Conservation (phyloP, 257 asterid genomes). For the Solanum okadae region DNA sequence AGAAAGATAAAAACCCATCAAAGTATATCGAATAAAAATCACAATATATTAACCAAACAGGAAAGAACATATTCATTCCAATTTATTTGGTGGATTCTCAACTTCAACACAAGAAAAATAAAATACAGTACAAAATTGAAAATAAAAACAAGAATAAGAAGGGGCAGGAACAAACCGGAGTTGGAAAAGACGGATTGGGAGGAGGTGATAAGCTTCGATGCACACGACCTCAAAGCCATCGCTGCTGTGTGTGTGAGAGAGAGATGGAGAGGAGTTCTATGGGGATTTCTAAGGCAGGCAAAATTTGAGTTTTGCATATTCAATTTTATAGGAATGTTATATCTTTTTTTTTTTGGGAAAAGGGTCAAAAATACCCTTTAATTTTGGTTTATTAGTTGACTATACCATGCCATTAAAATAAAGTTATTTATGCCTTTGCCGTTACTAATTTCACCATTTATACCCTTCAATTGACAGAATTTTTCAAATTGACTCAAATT, state of each 20-base stretch:
- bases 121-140: not conserved
- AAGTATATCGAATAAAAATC: not conserved
- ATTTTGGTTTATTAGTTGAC: no score
- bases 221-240: conserved; percentile 57
- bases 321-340: not conserved
- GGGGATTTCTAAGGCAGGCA: not conserved
- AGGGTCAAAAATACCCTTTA: no score
- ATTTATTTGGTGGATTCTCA: not conserved
- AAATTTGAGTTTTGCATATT: not conserved
- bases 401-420: no score
- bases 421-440: no score
- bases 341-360: no score
- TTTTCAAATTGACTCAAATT: no score
- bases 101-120: not conserved
- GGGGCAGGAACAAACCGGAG: conserved; percentile 26
- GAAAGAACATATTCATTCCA: not conserved
- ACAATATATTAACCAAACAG: not conserved
- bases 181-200: conserved; percentile 31
- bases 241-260: not conserved
- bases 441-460: no score
- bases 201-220: conserved; percentile 44
- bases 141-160: not conserved
- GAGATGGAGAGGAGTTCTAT: not conserved
- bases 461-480: no score
- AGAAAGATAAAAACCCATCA: not conserved